Evolutionary conservation across 352 stramenopile species (phyloP).

Genomic region (Pythium biforme): DNA sequence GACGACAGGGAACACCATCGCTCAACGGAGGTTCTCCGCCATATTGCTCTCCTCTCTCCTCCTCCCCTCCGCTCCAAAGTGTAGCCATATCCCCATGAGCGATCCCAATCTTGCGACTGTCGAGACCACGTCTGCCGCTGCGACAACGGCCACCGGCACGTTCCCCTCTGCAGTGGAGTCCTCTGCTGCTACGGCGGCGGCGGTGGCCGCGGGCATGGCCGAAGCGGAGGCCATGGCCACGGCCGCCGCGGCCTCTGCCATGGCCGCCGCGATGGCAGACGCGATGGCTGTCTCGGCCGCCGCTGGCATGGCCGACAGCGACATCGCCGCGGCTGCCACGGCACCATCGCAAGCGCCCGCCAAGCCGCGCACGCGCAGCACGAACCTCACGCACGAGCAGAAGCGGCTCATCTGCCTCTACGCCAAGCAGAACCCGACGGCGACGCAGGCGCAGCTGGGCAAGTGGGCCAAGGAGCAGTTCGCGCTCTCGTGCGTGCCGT

Average conservation of each 20-base stretch:
- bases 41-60: constrained; percentile 13
- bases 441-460: constrained; percentile 69
- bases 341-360: not conserved
- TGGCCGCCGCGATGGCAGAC: not conserved
- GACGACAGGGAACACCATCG: constrained; percentile 27
- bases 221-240: not conserved
- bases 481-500: constrained; percentile 53
- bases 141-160: not conserved
- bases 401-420: constrained; percentile 80
- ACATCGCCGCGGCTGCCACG: not conserved
- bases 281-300: not conserved
- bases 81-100: constrained; percentile 26
- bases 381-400: constrained; percentile 83
- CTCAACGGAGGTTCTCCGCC: constrained; percentile 28
- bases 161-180: not conserved
- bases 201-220: not conserved
- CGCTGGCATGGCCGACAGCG: not conserved
- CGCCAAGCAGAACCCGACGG: constrained; percentile 65
- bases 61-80: constrained; percentile 8
- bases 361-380: constrained; percentile 47
- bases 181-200: not conserved
- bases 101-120: constrained; percentile 4
- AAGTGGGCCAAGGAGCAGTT: constrained; percentile 77
- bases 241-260: constrained; percentile 1
- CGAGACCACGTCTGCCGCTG: not conserved